Evolutionary conservation across 202 grass and related monocot genomes (phyloP), one percentile per base, ranked within the genome.

Genomic region (Schoenoplectus triqueter): DNA sequence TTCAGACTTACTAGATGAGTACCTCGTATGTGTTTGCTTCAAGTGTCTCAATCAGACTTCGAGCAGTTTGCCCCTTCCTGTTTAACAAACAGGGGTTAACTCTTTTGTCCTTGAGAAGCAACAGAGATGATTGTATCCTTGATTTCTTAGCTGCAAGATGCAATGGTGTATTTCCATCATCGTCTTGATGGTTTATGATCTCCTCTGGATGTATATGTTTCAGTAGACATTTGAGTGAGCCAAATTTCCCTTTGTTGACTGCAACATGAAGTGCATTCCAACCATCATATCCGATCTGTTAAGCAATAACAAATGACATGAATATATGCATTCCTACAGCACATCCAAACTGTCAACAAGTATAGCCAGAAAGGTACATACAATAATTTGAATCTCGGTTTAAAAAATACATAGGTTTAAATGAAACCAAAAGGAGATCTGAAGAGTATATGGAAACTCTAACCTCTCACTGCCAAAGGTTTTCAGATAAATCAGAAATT

Each of bases 11-110:
- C 61, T 64, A 87, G 15, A 78, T 44, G 78, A 63, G 40, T 78
- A 88, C 84, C 51, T 85, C 83, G 14, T 87, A 84, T 2, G 2
- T 13, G 82, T 6, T 18, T 39, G 49, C 67, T 40, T 85, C 76
- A 9, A 66, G 86, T 3, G 6, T 5, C 81, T 96, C 91, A 8
- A 93, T 82, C 50, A 78, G 10, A 72, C 89, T 89, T 51, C 89
- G 85, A 2, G 92, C 89, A 1, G 87, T 85, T 4, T 88, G 73
- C 15, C 85, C 83, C 0, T 85, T 54, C 0, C 44, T 57, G 78
- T 94, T 89, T 66, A 89, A 62, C 52, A 84, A 4, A 88, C 89
- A 91, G 0, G 84, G 87, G 82, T 91, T 50, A 42, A 89, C 86
- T 65, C 92, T 88, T 51, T 13, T 55, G 75, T 94, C 92, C 9